A percentile compares a stretch with the other conserved stretches of the same genome.
Conservation (phyloP, 2,329 filamentous ascomycete species). For the Chaetothyriales sp. region DNA sequence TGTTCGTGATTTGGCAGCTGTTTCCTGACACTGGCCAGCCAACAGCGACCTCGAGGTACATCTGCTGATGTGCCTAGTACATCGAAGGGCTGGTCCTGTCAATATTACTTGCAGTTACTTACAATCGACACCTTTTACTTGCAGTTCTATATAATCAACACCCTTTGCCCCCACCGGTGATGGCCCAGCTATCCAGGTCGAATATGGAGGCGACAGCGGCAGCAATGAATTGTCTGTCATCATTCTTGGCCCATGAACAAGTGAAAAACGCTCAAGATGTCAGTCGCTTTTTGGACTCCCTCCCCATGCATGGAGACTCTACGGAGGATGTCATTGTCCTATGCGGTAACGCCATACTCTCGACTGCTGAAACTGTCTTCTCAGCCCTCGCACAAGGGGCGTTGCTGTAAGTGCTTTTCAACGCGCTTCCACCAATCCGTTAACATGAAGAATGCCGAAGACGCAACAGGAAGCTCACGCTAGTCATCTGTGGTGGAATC, state of each 20-base stretch:
- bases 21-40: no score
- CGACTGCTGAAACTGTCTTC: constrained; percentile 25
- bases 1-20: no score
- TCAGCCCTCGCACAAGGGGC: constrained; percentile 18
- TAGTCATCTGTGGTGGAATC: constrained; percentile 32
- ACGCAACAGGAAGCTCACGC: constrained; percentile 5
- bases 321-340: constrained; percentile 26
- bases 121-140: no score
- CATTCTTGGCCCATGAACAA: background rate
- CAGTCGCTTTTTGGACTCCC: background rate
- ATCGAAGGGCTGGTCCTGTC: no score
- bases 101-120: no score
- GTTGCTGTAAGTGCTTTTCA: constrained; percentile 12
- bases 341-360: constrained; percentile 27
- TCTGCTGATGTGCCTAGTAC: no score
- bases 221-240: background rate
- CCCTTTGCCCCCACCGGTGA: background rate
- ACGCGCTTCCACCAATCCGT: background rate
- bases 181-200: background rate
- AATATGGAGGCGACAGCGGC: background rate
- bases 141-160: no score
- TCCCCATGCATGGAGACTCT: constrained; percentile 7
- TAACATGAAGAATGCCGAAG: background rate
- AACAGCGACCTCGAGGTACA: no score
- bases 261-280: background rate